Evolutionary conservation across 2,329 filamentous ascomycete genomes (phyloP), one percentile per base, ranked within the genome.

Genomic region (Nemania serpens): DNA sequence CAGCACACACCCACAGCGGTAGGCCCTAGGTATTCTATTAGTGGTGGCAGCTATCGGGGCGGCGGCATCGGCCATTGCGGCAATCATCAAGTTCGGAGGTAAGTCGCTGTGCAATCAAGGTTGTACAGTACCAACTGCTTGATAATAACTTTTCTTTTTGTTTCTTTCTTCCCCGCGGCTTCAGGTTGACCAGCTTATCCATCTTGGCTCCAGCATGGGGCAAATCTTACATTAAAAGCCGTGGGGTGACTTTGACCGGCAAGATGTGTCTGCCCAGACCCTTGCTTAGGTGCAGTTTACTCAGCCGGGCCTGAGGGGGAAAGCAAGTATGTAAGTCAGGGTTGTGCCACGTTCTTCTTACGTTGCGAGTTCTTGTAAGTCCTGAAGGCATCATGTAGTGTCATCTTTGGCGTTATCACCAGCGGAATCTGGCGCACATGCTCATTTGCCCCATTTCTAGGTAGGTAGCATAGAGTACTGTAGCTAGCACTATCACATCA

Each of bases 281-380:
- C 59, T 41, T 61, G 43, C 49, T 42, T 36, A 29, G 25, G 49
- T 55, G 55, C 49, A 41, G 41, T 46, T 54, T 43, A 37, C 49
- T 54, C 37, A 54, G 42, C 59, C 54, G 50, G 54, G 54, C 46
- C 12, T 18, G 7, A 13, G 5, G 39, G 41, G 41, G n/a, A 34
- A 33, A 52, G 42, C 34, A 34, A 50, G 48, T 36, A 33, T 20
- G 47, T 6, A 15, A 52, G 54, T 42, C 58, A 42, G 55, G 45
- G 49, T 63, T 29, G 58, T 63, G 61, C 61, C 52, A 63, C 61
- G 60, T 59, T 48, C 56, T 53, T 42, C 37, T 39, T 46, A 34
- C 42, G 29, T 42, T 55, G 33, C 49, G 39, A 54, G 18, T 43
- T 47, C 37, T 42, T 36, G 36, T 29, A 33, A 33, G 48, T 54